Conservation (phyloP, 2,329 filamentous ascomycete genomes). For the Beauveria caledonica region DNA sequence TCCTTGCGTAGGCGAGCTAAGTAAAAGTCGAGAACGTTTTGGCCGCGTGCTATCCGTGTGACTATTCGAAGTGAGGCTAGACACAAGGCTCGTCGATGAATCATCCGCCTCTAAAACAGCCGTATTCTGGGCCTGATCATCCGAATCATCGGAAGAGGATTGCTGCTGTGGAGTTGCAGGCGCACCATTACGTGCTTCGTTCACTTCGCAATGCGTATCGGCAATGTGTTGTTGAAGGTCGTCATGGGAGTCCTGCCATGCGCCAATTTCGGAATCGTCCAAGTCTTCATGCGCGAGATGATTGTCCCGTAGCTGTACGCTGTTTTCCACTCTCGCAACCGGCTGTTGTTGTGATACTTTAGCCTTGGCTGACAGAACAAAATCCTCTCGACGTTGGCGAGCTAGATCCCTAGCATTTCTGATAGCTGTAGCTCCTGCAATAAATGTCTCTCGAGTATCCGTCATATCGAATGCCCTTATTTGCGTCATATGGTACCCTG, state of each 20-base stretch:
- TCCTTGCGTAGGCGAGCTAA: not conserved
- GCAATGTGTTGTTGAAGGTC: not conserved
- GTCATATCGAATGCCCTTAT: slow-evolving; percentile 23
- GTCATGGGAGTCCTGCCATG: not conserved
- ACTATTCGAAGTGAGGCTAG: not conserved
- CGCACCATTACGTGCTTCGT: not conserved
- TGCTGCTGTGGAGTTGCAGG: not conserved
- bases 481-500: slow-evolving; percentile 34
- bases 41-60: not conserved
- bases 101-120: not conserved
- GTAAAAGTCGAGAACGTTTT: not conserved
- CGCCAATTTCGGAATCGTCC: too few relatives aligned
- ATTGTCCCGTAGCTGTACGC: too few relatives aligned
- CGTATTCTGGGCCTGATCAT: not conserved
- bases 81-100: not conserved
- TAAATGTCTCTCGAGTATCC: slow-evolving; percentile 21
- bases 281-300: too few relatives aligned
- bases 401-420: slow-evolving; percentile 33
- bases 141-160: not conserved
- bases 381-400: slow-evolving; percentile 26
- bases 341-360: not conserved
- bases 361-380: slow-evolving; percentile 24
- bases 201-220: not conserved
- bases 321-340: not conserved
- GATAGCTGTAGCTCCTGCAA: slow-evolving; percentile 27